Conservation (phyloP, 495 filamentous ascomycete genomes). For the Jackrogersella multiformis region DNA sequence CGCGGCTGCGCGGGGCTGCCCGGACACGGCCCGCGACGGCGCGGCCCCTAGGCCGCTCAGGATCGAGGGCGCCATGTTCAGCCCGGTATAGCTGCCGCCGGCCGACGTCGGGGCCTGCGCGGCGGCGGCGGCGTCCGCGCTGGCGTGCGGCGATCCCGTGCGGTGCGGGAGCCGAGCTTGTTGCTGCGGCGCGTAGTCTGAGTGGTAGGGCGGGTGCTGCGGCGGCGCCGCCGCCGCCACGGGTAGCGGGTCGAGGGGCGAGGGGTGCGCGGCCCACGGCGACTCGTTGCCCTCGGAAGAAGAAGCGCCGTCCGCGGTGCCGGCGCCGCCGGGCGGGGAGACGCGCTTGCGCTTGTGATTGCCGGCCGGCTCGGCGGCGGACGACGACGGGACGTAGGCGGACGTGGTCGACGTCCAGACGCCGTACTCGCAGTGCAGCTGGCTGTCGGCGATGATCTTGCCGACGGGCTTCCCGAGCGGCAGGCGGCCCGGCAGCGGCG, state of each 20-base stretch:
- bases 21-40: too few relatives aligned
- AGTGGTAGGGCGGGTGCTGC: background rate
- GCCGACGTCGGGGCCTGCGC: too few relatives aligned
- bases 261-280: background rate
- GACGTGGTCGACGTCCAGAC: conserved; percentile 13
- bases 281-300: background rate
- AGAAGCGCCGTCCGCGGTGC: background rate
- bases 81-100: too few relatives aligned
- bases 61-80: too few relatives aligned
- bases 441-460: conserved; percentile 2
- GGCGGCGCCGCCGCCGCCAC: background rate
- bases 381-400: background rate
- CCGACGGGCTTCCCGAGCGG: conserved; percentile 46
- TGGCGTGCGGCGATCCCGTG: conserved; percentile 9
- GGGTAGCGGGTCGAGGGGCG: too few relatives aligned
- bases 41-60: too few relatives aligned
- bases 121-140: background rate
- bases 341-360: conserved; percentile 28
- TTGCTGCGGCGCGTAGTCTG: background rate
- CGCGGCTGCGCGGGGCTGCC: too few relatives aligned
- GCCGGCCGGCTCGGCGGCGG: background rate
- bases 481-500: conserved; percentile 49
- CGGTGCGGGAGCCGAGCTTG: conserved; percentile 8
- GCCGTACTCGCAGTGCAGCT: conserved; percentile 3
- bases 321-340: background rate